Evolutionary conservation across 352 stramenopile genomes (phyloP), one percentile per base, ranked within the genome.

Genomic region (Phytophthora nicotianae): DNA sequence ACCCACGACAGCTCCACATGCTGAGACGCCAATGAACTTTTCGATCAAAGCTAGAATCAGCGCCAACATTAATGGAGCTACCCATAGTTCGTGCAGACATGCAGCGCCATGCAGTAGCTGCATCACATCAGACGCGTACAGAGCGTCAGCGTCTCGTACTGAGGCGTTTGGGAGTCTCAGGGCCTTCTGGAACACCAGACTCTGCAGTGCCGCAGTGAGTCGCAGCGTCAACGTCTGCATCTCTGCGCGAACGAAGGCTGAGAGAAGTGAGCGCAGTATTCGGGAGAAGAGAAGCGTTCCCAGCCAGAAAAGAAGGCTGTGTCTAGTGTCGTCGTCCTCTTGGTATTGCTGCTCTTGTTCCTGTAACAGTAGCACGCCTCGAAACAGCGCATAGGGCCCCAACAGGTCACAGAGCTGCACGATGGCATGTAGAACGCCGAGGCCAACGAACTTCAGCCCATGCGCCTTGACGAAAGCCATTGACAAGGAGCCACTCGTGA

Each of bases 51-150:
- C 45, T n/a, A 89, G 29, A 50, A 69, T 73, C 42, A 86, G 59
- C 10, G 62, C 47, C 60, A 92, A 70, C 65, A 81, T 66, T 10
- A 89, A 27, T 4, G 79, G 83, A 20, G 86, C 37, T 14, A 76
- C 70, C 83, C 85, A 94, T 37, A 89, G 67, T 50, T 95, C 76
- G 58, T 97, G 92, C 24, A 90, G 42, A 63, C 83, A 87, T 40
- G 79, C 78, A 37, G 64, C 74, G 5, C 75, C 83, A n/a, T 72
- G 77, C 43, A 90, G 62, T 23, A 94, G 71, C 41, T 79, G 78
- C 24, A 74, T 61, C 35, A 90, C 69, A 65, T 91, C 86, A 13
- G 77, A 72, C 7, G 74, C 77, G 68, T 90, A 91, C 24, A 91
- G 76, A 17, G 80, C 74, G 40, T 74, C 71, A 16, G 69, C 74